Percentiles rank a stretch among this genome's conserved stretches.
These are phyloP conservation scores for Galerina sulciceps DNA, from an alignment of 768 basidiomycete genomes.

Conservation along the genomic window DNA sequence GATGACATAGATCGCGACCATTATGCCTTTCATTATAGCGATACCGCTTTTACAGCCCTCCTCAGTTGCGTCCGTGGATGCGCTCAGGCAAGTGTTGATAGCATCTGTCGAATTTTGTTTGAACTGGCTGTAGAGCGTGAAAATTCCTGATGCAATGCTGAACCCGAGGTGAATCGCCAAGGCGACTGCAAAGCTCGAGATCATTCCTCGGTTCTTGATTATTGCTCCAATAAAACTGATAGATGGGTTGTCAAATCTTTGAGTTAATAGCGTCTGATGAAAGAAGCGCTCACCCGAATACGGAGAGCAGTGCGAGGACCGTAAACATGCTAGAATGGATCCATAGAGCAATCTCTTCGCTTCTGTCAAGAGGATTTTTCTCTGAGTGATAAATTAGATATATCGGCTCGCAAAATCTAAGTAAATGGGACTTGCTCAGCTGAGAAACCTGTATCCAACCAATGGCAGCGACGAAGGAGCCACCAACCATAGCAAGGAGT, in stretches of 20 bases:
- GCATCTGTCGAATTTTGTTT: constrained; percentile 40
- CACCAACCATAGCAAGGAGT: constrained; percentile 48
- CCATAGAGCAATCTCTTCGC: constrained; percentile 48
- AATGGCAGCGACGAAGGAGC: constrained; percentile 45
- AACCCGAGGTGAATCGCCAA: constrained; percentile 50
- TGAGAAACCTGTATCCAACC: constrained; percentile 52
- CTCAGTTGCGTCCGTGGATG: constrained; percentile 21
- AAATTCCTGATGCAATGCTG: constrained; percentile 51
- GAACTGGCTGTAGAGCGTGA: constrained; percentile 52
- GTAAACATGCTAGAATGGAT: constrained; percentile 52
- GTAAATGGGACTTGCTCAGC: constrained; percentile 38
- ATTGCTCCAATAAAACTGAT: constrained; percentile 50
- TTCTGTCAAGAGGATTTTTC: constrained; percentile 36
- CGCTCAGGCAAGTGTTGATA: constrained; percentile 42
- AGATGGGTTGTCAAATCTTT: not conserved
- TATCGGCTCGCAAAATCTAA: not conserved
- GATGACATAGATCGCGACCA: constrained; percentile 49
- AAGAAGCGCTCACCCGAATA: constrained; percentile 48
- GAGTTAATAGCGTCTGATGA: constrained; percentile 9
- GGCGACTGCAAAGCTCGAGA: constrained; percentile 46
- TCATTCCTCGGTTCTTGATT: constrained; percentile 42
- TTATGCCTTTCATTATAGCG: constrained; percentile 43
- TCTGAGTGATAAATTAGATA: constrained; percentile 17
- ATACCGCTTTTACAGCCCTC: constrained; percentile 47
- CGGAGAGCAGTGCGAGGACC: constrained; percentile 48